Evolutionary conservation across 352 stramenopile species (phyloP), one percentile per base, ranked within the genome.

Genomic region (Nothophytophthora sp.): DNA sequence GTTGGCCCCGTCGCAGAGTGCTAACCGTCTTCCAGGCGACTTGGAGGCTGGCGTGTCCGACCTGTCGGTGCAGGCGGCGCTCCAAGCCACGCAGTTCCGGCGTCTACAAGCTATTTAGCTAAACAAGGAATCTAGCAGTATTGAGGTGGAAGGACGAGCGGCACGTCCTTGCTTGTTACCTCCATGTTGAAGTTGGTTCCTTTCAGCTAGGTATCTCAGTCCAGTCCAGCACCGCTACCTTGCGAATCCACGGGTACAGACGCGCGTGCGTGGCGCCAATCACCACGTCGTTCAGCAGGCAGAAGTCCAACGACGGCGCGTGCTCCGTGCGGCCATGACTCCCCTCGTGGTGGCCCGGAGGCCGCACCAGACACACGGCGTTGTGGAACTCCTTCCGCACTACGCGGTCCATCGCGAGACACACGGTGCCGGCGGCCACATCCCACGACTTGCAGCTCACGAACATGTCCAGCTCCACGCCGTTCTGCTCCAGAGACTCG

Each of bases 241-340:
- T 96, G 27, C 82, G 76, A 40, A 99, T 96, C 74, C 74, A 90
- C 19, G 81, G 82, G 50, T 76, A 95, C 47, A 93, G 86, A 28
- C 94, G 78, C n/a, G 97, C 97, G 60, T 99, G 98, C 11, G 96
- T 95, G n/a, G 96, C 97, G 22, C 88, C 97, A 57, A 99, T 98
- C 33, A 97, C 96, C 24, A 99, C 95, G 63, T 99, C 99, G 75
- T 99, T 99, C 29, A 99, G 73, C 25, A 99, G 80, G 59, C 97
- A 99, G 62, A 99, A 99, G 8, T 97, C 97, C 53, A 75, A 92
- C 13, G 85, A 93, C 9, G 79, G 76, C 3, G 81, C 81, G 8
- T 71, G 81, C 37, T 82, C 61, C 1, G 81, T 88, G 33, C 82
- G 81, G 3, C 85, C 85, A 50, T 92, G 75, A 20, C 81, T 74